Evolutionary conservation across 345 rosid genomes (phyloP).

Genomic region (Pistacia vera): DNA sequence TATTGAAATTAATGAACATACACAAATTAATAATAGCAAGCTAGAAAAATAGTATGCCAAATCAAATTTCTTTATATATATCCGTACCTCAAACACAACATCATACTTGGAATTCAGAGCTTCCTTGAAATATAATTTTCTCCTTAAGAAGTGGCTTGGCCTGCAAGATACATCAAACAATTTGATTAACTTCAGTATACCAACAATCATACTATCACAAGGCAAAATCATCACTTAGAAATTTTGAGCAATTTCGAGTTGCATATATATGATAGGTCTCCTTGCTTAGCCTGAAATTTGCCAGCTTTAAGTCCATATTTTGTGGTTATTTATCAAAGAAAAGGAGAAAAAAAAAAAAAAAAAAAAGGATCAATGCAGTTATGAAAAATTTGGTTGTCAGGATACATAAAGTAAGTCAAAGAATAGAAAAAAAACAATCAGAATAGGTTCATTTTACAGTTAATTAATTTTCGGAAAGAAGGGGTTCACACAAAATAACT

Average conservation of each 20-base stretch:
- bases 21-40: background rate
- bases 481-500: no score
- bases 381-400: no score
- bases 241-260: background rate
- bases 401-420: no score
- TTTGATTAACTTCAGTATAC: slow-evolving; percentile 4
- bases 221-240: slow-evolving; percentile 6
- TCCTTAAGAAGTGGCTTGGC: slow-evolving; percentile 87
- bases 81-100: slow-evolving; percentile 79
- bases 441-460: no score
- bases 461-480: no score
- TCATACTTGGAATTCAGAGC: slow-evolving; percentile 75
- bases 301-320: background rate
- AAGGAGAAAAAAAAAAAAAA: no score
- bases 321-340: background rate
- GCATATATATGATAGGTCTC: slow-evolving; percentile 13
- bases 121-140: slow-evolving; percentile 70
- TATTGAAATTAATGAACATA: background rate
- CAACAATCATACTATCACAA: slow-evolving; percentile 6
- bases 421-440: no score
- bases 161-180: slow-evolving; percentile 39
- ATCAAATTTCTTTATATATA: background rate
- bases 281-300: slow-evolving; percentile 15
- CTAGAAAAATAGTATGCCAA: background rate
- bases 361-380: background rate